Evolutionary conservation across 495 filamentous ascomycete species (phyloP), one percentile per base, ranked within the genome.

Genomic region (Pyronema omphalodes): DNA sequence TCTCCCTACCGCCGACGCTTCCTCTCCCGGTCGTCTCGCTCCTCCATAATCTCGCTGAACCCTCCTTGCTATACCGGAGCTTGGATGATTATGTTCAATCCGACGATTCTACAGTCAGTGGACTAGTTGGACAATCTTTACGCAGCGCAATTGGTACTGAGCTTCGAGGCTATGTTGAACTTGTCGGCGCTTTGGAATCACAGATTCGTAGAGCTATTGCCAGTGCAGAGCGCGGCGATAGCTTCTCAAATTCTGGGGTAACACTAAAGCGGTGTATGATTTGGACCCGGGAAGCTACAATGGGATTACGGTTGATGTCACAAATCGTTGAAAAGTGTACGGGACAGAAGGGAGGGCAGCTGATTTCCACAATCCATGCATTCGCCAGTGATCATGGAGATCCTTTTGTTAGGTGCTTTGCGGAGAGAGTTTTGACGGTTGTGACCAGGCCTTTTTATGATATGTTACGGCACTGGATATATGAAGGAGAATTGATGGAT

Each of bases 371-470:
- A 37, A 93, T 96, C 41, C 93, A 99, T 68, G 79, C 80, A 36
- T 94, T 94, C 67, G 87, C 91, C 0, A 80, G 85, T 18, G 88
- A 87, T 0, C 88, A 99, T 59, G 93, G 93, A 9, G 93, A 99
- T 56, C 88, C 91, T 3, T 88, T 95, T 57, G 88, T 99, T 19
- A 81, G 83, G 57, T 81, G 82, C 3, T 95, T 95, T 70, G 93
- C 91, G 3, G 93, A 99, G 65, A 84, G 91, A 18, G 75, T 99
- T 47, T 73, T 99, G 12, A 73, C 74, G n/a, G 83, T 86, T 63
- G 79, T 96, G 35, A 99, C 93, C n/a, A 74, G 84, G 39, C 93
- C 93, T 1, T 99, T 95, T 64, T 99, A 99, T 66, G 83, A 89
- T 58, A 96, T 95, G 76, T 74, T 96, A 53, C 80, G 88, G 50